Evolutionary conservation across 129 eudicot genomes (phyloP), one percentile per base, ranked within the genome.

Genomic region (Centella asiatica): DNA sequence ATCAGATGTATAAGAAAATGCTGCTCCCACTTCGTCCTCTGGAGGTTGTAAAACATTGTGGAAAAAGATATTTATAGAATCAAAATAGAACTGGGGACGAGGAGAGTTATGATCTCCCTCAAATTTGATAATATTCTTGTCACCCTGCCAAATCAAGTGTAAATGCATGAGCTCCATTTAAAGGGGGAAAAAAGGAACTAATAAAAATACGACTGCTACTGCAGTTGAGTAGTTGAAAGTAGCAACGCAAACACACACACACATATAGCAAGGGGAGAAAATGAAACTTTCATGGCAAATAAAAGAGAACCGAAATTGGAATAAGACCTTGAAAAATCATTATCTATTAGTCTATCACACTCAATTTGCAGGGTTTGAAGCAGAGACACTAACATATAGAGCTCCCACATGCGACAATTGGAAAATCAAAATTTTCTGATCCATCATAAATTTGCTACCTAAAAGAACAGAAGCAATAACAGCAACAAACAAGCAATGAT

Each of bases 71-170:
- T 88, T 92, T 69, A 92, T 87, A 20, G 98, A 92, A 80, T 92
- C 98, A 59, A 92, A 92, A 76, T 92, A 92, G 57, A 92, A 92
- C 33, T 87, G 95, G 63, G 98, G 98, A 29, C 98, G 95, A 13
- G 95, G 95, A 25, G 98, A 87, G 73, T 92, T 92, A 76, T 92
- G 98, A 62, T 92, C 98, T 2, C 98, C 98, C 70, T 92, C 98
- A 68, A 92, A 92, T 76, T 87, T 92, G 74, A 92, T 92, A 57
- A 92, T 84, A 75, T 92, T 92, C 70, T 92, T 92, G 79, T 92
- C 98, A 45, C 96, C 96, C 98, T 92, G 86, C 51, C 29, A 64
- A 74, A 72, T 51, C 50, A 57, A 15, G 40, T 33, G 60, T 24
- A 56, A 11, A 39, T 15, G 57, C 46, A 56, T 47, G 55, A 27